These are phyloP conservation scores for Drechslerella coelobrocha DNA, from an alignment of 2,329 filamentous ascomycete species.

Conservation along the genomic window DNA sequence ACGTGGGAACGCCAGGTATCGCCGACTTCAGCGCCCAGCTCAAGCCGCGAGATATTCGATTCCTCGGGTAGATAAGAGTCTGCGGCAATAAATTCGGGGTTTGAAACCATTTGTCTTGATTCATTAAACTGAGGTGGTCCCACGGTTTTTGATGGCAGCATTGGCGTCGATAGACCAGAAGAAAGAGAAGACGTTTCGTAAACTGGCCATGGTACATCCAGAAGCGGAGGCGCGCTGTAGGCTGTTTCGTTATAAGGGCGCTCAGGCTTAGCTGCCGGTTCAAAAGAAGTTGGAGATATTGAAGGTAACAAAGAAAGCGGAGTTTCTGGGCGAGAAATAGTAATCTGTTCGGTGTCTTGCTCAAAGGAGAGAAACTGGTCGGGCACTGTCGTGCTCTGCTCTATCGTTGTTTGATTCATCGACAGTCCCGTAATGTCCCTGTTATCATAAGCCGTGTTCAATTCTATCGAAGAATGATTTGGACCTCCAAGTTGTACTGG, in stretches of 20 bases:
- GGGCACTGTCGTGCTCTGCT: too few species aligned
- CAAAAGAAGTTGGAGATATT: background rate
- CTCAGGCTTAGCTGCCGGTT: constrained; percentile 29
- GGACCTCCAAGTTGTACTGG: too few species aligned
- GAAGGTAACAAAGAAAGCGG: background rate
- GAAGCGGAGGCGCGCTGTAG: constrained; percentile 11
- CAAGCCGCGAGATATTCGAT: background rate
- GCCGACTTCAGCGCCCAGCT: background rate
- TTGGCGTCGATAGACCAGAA: constrained; percentile 4
- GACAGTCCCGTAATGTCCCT: too few species aligned
- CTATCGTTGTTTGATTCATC: too few species aligned
- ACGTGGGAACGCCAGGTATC: background rate
- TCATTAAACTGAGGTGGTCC: background rate
- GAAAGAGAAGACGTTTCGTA: constrained; percentile 2
- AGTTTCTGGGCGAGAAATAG: background rate
- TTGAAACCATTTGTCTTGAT: too few species aligned
- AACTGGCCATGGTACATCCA: constrained; percentile 24
- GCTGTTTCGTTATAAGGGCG: constrained; percentile 25
- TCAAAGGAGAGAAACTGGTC: background rate
- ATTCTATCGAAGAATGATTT: too few species aligned
- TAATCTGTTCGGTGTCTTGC: background rate
- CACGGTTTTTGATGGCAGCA: background rate
- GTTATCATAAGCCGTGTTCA: too few species aligned
- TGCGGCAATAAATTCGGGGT: too few species aligned
- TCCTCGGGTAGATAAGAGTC: background rate